phyloP scores from a whole-genome alignment of 2,329 filamentous ascomycete genomes.

The Penicillium sp. region DNA sequence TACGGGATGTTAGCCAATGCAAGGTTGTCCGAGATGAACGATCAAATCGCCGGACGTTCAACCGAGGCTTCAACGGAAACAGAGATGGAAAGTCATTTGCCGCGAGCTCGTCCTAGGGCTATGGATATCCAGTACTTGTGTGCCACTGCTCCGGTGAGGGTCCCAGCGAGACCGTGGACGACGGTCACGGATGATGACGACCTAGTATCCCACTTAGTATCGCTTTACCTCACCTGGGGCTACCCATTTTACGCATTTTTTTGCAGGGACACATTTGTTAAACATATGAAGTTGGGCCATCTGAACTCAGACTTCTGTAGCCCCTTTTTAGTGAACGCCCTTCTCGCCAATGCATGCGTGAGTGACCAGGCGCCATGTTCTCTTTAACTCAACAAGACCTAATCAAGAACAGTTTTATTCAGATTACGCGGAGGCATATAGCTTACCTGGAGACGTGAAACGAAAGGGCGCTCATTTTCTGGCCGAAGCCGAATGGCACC shows the following conservation, averaged over 20 bases:
- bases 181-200: slow-evolving; percentile 29
- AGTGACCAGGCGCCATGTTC: not conserved
- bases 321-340: slow-evolving; percentile 30
- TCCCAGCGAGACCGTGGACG: slow-evolving; percentile 32
- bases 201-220: slow-evolving; percentile 32
- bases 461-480: slow-evolving; percentile 1
- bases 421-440: slow-evolving; percentile 2
- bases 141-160: not conserved
- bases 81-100: not conserved
- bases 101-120: not conserved
- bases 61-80: not conserved
- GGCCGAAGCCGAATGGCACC: not conserved
- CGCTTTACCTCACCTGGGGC: slow-evolving; percentile 23
- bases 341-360: slow-evolving; percentile 28
- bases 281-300: slow-evolving; percentile 27
- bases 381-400: not conserved
- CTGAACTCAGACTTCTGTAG: slow-evolving; percentile 27
- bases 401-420: not conserved
- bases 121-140: not conserved
- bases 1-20: not conserved
- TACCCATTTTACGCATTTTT: slow-evolving; percentile 24
- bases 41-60: not conserved
- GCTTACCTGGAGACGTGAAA: slow-evolving; percentile 3
- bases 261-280: slow-evolving; percentile 29
- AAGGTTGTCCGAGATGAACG: not conserved